Percentiles rank a stretch among this genome's conserved stretches.
phyloP scores from a whole-genome alignment of 208 protist genomes.

The Trypanosoma rangeli region DNA sequence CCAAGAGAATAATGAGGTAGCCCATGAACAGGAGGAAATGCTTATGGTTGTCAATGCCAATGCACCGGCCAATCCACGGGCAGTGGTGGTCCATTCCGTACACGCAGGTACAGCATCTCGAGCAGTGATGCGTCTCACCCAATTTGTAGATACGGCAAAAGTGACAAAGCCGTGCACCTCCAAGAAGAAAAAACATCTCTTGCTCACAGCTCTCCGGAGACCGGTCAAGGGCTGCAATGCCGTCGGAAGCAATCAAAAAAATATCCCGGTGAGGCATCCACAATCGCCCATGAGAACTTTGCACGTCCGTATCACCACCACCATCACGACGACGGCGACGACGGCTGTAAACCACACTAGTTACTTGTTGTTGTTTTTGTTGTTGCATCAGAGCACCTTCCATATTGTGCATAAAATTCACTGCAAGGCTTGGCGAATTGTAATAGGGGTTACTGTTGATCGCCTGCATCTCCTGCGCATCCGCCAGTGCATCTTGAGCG shows the following conservation, averaged over 20 bases:
- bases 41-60: constrained; percentile 79
- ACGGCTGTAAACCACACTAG: neutral
- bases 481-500: constrained; percentile 22
- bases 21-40: constrained; percentile 66
- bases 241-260: constrained; percentile 11
- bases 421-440: neutral
- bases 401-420: neutral
- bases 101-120: constrained; percentile 68
- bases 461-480: neutral
- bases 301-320: neutral
- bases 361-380: neutral
- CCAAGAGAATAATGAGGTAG: constrained; percentile 19
- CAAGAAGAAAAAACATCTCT: constrained; percentile 62
- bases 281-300: neutral
- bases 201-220: constrained; percentile 24
- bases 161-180: constrained; percentile 45
- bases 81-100: constrained; percentile 79
- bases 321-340: neutral
- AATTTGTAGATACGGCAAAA: constrained; percentile 74
- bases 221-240: constrained; percentile 14
- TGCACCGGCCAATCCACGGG: constrained; percentile 70
- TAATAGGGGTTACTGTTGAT: neutral
- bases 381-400: neutral
- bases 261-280: constrained; percentile 7
- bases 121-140: constrained; percentile 81